These are phyloP conservation scores for Chrysoporthe deuterocubensis DNA, from an alignment of 2,329 filamentous ascomycete genomes.

Conservation along the genomic window DNA sequence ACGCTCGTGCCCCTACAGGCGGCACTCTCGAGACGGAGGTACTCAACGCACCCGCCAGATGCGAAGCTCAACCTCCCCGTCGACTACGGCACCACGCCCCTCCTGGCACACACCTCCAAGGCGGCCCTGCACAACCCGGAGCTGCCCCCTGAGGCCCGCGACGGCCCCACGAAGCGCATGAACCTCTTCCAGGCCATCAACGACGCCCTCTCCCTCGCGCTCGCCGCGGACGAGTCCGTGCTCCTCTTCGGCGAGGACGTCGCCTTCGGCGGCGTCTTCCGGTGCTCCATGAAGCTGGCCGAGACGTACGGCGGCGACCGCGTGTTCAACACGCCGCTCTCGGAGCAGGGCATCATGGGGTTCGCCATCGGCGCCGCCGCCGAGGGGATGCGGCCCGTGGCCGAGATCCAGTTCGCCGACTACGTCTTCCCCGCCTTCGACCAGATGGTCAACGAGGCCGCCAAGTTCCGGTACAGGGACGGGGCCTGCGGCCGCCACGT, in stretches of 20 bases:
- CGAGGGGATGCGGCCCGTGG: conserved; percentile 69
- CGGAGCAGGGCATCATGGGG: conserved; percentile 71
- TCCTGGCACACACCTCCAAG: conserved; percentile 81
- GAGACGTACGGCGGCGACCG: conserved; percentile 69
- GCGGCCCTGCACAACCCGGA: conserved; percentile 73
- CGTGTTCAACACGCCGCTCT: conserved; percentile 73
- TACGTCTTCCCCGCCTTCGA: conserved; percentile 80
- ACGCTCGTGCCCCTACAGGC: conserved; percentile 26
- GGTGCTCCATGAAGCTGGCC: conserved; percentile 68
- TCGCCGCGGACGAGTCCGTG: conserved; percentile 82
- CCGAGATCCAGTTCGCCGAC: conserved; percentile 78
- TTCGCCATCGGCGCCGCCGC: conserved; percentile 70
- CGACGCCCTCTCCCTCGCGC: conserved; percentile 79
- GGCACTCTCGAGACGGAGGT: conserved; percentile 36
- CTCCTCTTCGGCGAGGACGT: conserved; percentile 96
- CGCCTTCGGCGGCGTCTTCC: conserved; percentile 79
- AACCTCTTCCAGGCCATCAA: conserved; percentile 96
- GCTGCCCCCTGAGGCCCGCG: conserved; percentile 67
- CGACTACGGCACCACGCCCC: conserved; percentile 81
- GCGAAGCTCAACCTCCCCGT: conserved; percentile 80
- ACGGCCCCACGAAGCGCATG: conserved; percentile 78
- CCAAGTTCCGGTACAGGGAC: conserved; percentile 79
- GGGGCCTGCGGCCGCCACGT: conserved; percentile 61
- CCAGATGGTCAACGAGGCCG: conserved; percentile 77
- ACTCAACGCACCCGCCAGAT: conserved; percentile 62